Base-by-base conservation (phyloP, 73 alveolate genomes). In the Paramecium pentaurelia region DNA sequence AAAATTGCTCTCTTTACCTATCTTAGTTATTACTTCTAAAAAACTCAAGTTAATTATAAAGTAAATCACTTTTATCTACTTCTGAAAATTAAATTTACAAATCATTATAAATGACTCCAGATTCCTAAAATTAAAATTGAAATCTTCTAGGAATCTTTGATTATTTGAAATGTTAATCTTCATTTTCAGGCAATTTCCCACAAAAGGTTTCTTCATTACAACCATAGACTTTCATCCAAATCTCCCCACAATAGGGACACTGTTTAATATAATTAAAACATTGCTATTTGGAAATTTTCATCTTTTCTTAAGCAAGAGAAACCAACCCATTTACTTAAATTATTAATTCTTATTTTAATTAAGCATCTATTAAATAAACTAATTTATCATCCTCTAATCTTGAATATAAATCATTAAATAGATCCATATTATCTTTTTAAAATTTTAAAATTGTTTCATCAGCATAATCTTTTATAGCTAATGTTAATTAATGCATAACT, bases 181-280 rank as follows among this genome's bases (percentile, higher is more conserved):
- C 93, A 14, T 20, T 28, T 9, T 49, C 86, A 8, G 77, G 84
- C 6, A 49, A 54, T 1, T 86, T 58, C 0, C 93, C 93, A 32
- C 93, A 86, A 54, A 12, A 47, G 25, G 86, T 86, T 20, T 18
- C 25, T 27, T 38, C 86, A 0, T 86, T 86, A 12, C 93, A 86
- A 2, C 93, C 93, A 30, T 10, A 22, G 27, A 86, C 93, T 58
- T 86, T 54, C 25, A 86, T 18, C 93, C 93, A 86, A 14, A 86
- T 86, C 14, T 45, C 60, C 0, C 60, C 86, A 58, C 93, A 86
- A 58, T 86, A 4, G 1, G 93, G 86, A 42, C 86, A 86, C 32
- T 58, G 0, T 32, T 59, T 58, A 3, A 86, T 58, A 20, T 18
- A 42, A 47, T 86, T 86, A 32, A 58, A 32, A 30, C 83, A 64